A percentile compares a stretch with the other conserved stretches of the same genome.
Conservation (phyloP, 2,329 filamentous ascomycete species). For the Phialophora chinensis region DNA sequence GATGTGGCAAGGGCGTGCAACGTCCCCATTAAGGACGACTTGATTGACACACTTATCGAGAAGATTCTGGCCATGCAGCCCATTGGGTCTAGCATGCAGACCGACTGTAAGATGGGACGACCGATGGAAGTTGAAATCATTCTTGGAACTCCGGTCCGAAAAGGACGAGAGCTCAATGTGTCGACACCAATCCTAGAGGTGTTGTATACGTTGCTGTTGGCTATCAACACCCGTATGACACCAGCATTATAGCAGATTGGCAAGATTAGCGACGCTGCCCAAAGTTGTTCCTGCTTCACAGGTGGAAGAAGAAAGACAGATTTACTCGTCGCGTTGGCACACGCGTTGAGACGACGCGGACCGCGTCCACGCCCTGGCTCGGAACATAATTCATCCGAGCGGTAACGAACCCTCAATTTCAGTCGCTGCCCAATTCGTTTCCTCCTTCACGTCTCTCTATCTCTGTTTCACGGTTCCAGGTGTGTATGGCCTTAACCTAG, state of each 20-base stretch:
- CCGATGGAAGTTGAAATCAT: slow-evolving; percentile 57
- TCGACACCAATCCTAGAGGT: slow-evolving; percentile 50
- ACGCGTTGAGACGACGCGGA: not conserved
- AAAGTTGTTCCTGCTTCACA: no score
- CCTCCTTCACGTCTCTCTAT: not conserved
- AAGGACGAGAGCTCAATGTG: slow-evolving; percentile 49
- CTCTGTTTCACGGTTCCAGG: not conserved
- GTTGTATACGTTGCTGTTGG: slow-evolving; percentile 42
- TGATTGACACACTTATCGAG: slow-evolving; percentile 49
- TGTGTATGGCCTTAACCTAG: not conserved
- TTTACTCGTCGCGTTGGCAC: not conserved
- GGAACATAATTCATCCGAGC: not conserved
- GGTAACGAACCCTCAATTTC: not conserved
- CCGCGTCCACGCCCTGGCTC: no score
- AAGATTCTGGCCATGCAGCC: slow-evolving; percentile 49
- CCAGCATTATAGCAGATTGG: not conserved
- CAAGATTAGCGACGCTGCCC: no score
- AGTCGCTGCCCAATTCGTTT: not conserved
- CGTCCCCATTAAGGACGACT: slow-evolving; percentile 46
- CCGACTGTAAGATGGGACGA: slow-evolving; percentile 50
- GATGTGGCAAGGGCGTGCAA: slow-evolving; percentile 48
- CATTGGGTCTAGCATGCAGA: slow-evolving; percentile 55
- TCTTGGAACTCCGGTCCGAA: slow-evolving; percentile 50
- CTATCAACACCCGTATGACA: slow-evolving; percentile 34
- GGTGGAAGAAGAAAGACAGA: not conserved